These are phyloP conservation scores for Pulveroboletus ravenelii DNA, from an alignment of 768 basidiomycete species.

Conservation along the genomic window DNA sequence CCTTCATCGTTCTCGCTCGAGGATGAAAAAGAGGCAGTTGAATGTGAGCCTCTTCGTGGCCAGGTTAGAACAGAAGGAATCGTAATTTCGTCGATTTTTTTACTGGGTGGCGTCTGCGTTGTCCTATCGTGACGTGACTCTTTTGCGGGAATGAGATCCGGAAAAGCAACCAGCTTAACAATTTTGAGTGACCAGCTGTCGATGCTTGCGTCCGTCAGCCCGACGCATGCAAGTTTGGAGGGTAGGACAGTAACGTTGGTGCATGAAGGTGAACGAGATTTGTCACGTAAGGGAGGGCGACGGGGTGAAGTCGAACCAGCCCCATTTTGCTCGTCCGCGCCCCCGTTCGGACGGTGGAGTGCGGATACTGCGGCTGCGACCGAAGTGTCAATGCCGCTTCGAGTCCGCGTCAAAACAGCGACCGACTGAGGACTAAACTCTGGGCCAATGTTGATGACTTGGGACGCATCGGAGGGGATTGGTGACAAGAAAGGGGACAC, in stretches of 20 bases:
- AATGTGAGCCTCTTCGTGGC: constrained; percentile 19
- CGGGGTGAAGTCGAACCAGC: constrained; percentile 3
- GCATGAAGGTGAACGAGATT: constrained; percentile 51
- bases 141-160: constrained; percentile 54
- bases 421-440: constrained; percentile 33
- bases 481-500: constrained; percentile 31
- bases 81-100: constrained; percentile 10
- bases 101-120: constrained; percentile 3
- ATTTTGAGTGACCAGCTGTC: constrained; percentile 76
- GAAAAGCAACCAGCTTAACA: constrained; percentile 71
- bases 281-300: constrained; percentile 27
- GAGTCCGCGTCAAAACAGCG: constrained; percentile 47
- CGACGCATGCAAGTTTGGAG: constrained; percentile 75
- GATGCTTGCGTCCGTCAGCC: constrained; percentile 61
- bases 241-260: constrained; percentile 58
- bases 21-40: constrained; percentile 25
- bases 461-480: constrained; percentile 27
- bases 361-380: constrained; percentile 10
- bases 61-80: constrained; percentile 22
- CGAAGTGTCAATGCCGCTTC: constrained; percentile 37
- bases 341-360: constrained; percentile 4
- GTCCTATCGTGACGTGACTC: constrained; percentile 4
- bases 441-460: constrained; percentile 25
- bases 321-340: constrained; percentile 2
- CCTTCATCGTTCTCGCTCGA: constrained; percentile 42